Evolutionary conservation across 345 rosid species (phyloP), one percentile per base, ranked within the genome.

Genomic region (Boechera retrofracta): DNA sequence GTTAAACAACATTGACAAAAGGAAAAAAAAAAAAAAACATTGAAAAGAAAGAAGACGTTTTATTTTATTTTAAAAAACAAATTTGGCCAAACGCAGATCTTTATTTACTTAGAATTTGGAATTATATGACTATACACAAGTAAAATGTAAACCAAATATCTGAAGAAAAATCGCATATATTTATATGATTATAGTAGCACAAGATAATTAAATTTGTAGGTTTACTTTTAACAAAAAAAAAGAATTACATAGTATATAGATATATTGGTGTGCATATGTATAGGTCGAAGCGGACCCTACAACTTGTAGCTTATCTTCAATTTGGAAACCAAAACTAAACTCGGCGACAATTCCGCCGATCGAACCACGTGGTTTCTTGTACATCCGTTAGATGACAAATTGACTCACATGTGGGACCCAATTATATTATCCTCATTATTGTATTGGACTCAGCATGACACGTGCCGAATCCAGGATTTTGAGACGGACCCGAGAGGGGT

Each of bases 361-460:
- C 47, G 9, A 0, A 6, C 60, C 80, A 77, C 80, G 80, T 77
- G 80, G 72, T 28, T 45, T 16, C 18, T 69, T 15, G 3, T 24
- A 62, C 24, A 33, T 7, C 80, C 80, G 64, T 69, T 77, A 47
- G 75, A 77, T 77, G 67, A 64, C 39, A 21, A 21, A 21, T 21
- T 21, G 24, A 21, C 24, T 21, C 24, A 64, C 39, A 60, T 72
- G 7, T 36, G 38, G 76, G 54, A 2, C 66, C 66, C 44, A 35
- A 2, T 55, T 64, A 53, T 54, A 69, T 15, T 6, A 75, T 53
- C 45, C 24, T 18, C 55, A 64, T 64, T 73, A 64, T 36, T 73
- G 26, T 64, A 64, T 36, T 73, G 26, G 55, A 49, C 33, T 39
- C 36, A 38, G 29, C 5, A 12, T 41, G 47, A 31, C 57, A 68